Conservation (phyloP, 2,329 filamentous ascomycete species). For the Sclerotinia trifoliorum region DNA sequence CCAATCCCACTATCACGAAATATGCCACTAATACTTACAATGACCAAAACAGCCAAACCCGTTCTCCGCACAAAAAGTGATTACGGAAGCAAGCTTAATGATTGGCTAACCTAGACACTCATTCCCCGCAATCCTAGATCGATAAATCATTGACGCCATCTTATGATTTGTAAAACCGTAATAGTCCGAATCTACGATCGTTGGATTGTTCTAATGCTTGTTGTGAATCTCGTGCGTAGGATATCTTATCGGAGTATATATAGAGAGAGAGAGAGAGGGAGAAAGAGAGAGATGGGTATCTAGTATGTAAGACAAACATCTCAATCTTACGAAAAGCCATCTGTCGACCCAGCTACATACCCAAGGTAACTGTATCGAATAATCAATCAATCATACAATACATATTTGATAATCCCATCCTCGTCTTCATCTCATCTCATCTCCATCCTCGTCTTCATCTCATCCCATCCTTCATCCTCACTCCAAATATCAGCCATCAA, state of each 20-base stretch:
- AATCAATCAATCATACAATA: too few relatives aligned
- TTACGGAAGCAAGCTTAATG: constrained; percentile 18
- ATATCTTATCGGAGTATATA: too few relatives aligned
- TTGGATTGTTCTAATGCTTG: not conserved
- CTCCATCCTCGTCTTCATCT: too few relatives aligned
- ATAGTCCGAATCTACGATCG: not conserved
- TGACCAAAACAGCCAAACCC: not conserved
- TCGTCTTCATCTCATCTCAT: too few relatives aligned
- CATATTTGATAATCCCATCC: too few relatives aligned
- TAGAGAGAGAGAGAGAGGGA: too few relatives aligned
- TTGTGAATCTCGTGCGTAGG: not conserved
- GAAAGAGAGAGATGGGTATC: too few relatives aligned
- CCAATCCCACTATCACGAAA: not conserved
- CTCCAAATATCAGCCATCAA: too few relatives aligned
- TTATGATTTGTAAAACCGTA: not conserved
- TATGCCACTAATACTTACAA: not conserved
- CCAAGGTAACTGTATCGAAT: too few relatives aligned
- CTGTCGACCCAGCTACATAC: too few relatives aligned
- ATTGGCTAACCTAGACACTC: not conserved
- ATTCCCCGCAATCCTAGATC: constrained; percentile 16
- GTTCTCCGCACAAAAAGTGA: not conserved
- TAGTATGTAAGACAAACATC: not conserved
- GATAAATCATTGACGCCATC: constrained; percentile 12
- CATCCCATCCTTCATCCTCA: too few relatives aligned
- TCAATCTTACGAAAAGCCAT: too few relatives aligned